Base-by-base conservation (phyloP, 2,329 filamentous ascomycete species). In the Cladobotryum mycophilum region DNA sequence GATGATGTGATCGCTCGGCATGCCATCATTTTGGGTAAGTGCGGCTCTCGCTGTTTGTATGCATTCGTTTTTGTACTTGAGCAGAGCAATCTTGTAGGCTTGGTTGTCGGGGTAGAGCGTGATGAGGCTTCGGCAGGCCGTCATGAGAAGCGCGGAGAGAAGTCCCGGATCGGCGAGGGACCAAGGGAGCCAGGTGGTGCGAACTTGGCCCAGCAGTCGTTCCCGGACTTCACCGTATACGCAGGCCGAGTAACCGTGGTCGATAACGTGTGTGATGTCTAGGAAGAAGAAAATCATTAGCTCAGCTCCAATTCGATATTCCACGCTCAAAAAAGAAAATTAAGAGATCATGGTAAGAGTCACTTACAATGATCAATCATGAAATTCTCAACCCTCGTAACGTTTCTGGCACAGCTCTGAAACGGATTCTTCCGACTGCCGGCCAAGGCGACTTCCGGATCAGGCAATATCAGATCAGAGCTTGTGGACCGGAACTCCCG, bases 31-130 rank as follows among this genome's bases (percentile, higher is more conserved):
- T 8, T 36, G 14, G 11, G 43, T 41, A 14, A 50, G 22, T 18
- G 48, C 42, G 14, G 35, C 11, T 4, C 48, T 42, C 4, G 46
- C 42, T 35, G 45, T 45, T 18, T 41, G 14, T 3, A 50, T 46
- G n/a, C 48, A 50, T 41, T 50, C 43, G 8, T 36, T 50, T 35
- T 50, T 50, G 38, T 50, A 50, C n/a, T 41, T 46, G 1, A 50
- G 25, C 3, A 50, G 30, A 2, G 36, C 40, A 4, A 50, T 43
- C 12, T 38, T 35, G 8, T 50, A 50, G 5, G 48, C 18, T 13
- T 50, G 42, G 6, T 46, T 41, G n/a, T 50, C 36, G 4, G 42
- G 48, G 25, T 50, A 20, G 12, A 50, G 22, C 7, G 12, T n/a
- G 5, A 46, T 7, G 14, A 50, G 34, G 14, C 48, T 50, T 30